phyloP scores from a whole-genome alignment of 1,284 basidiomycete genomes.

The Athelia sp. region DNA sequence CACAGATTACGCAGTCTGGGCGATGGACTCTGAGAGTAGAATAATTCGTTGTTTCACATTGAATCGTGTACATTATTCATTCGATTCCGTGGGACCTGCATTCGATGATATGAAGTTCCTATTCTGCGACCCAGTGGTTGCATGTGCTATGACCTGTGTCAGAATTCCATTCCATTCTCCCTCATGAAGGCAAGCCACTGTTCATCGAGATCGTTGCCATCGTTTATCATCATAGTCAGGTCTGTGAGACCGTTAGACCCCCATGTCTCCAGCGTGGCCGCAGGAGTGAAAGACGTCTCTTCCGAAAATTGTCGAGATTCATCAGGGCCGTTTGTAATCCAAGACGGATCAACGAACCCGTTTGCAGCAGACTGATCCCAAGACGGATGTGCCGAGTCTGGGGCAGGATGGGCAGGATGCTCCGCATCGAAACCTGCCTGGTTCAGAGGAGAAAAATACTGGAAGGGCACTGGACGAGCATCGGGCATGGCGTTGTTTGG shows the following conservation, averaged over 20 bases:
- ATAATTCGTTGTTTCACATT: too few species aligned
- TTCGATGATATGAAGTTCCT: too few species aligned
- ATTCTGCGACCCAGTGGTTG: too few species aligned
- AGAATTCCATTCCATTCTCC: slow-evolving; percentile 44
- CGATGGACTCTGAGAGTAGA: too few species aligned
- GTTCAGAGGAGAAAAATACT: slow-evolving; percentile 37
- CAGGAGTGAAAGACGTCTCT: not conserved
- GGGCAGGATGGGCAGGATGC: slow-evolving; percentile 5
- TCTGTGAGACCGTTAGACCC: slow-evolving; percentile 22
- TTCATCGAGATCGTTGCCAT: slow-evolving; percentile 50
- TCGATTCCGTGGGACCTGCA: too few species aligned
- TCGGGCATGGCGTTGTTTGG: not conserved
- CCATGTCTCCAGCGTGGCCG: not conserved
- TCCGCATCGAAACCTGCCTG: slow-evolving; percentile 14
- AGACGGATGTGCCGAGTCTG: not conserved
- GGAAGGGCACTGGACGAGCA: slow-evolving; percentile 53
- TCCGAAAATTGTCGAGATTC: not conserved
- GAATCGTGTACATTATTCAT: too few species aligned
- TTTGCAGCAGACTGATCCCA: not conserved
- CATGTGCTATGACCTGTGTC: too few species aligned
- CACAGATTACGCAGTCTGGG: too few species aligned
- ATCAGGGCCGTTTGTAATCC: not conserved
- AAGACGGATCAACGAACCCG: not conserved
- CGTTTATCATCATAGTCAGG: slow-evolving; percentile 41
- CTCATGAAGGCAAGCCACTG: slow-evolving; percentile 54